A percentile compares a stretch with the other conserved stretches of the same genome.
These are phyloP conservation scores for Apium graveolens DNA, from an alignment of 129 eudicot genomes.

Conservation along the genomic window DNA sequence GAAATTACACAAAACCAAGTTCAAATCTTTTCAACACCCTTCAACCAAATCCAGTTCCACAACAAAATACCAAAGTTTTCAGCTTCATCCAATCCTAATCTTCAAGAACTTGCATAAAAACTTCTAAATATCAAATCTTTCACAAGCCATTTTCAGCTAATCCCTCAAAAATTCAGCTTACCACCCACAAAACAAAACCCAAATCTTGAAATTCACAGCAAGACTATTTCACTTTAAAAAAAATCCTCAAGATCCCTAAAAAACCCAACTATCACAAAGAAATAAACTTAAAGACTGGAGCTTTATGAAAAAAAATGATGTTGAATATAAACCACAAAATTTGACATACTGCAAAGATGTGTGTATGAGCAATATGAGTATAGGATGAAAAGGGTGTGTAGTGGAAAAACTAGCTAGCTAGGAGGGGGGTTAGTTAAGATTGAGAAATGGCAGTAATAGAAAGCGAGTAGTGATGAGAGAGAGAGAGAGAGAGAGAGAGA, in stretches of 20 bases:
- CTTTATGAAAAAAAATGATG: neutral
- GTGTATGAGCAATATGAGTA: constrained; percentile 2
- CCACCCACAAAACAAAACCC: neutral
- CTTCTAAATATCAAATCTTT: neutral
- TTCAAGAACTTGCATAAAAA: constrained; percentile 1
- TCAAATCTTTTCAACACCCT: neutral
- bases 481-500: neutral
- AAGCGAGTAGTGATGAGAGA: neutral
- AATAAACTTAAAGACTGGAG: neutral
- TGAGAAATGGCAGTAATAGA: constrained; percentile 4
- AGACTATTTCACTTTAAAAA: neutral
- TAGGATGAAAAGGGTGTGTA: neutral
- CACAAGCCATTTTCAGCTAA: neutral
- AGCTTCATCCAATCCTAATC: constrained; percentile 24
- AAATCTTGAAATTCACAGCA: neutral
- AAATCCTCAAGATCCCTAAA: neutral
- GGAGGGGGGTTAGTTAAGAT: neutral
- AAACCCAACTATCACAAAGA: neutral
- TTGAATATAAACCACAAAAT: neutral
- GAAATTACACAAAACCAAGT: neutral
- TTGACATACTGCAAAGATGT: neutral
- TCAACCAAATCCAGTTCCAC: constrained; percentile 35
- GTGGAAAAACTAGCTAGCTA: constrained; percentile 4
- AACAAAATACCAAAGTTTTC: constrained; percentile 14
- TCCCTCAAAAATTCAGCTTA: neutral